These are phyloP conservation scores for Quercus engelmannii DNA, from an alignment of 306 rosid genomes.

Conservation along the genomic window DNA sequence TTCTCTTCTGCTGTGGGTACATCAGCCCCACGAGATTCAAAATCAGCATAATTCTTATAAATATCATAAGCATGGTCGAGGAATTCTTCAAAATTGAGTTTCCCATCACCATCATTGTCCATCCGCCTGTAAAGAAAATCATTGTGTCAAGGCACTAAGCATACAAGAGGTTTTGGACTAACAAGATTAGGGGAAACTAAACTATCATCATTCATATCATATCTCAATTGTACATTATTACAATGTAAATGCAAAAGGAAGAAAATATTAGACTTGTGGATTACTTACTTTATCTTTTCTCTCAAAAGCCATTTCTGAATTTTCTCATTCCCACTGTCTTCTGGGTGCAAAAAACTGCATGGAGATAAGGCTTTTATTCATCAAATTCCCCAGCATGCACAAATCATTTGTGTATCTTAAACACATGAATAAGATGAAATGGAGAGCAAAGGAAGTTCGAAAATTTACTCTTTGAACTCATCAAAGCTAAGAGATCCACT, in stretches of 20 bases:
- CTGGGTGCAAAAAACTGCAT: constrained; percentile 73
- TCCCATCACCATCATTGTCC: constrained; percentile 55
- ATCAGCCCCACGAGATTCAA: constrained; percentile 35
- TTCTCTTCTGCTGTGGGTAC: constrained; percentile 37
- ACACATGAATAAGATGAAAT: not conserved
- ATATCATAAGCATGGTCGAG: constrained; percentile 30
- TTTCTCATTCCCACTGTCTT: constrained; percentile 57
- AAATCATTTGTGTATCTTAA: not conserved
- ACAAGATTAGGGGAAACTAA: not conserved
- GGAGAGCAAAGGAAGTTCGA: not conserved
- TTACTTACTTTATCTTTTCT: constrained; percentile 55
- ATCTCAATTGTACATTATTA: not conserved
- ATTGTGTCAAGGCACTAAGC: not conserved
- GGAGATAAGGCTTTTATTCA: not conserved
- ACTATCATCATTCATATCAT: not conserved
- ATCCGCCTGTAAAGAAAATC: constrained; percentile 41
- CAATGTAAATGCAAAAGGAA: not conserved
- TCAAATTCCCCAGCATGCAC: not conserved
- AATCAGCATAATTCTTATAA: constrained; percentile 50
- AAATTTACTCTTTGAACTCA: constrained; percentile 59
- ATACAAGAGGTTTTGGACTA: not conserved
- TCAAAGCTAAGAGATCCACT: constrained; percentile 53
- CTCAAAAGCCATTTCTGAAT: constrained; percentile 53
- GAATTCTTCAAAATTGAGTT: constrained; percentile 55
- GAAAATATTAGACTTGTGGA: too few species aligned